Evolutionary conservation across 441 rosid species (phyloP).

Genomic region (Gossypium gossypioides): DNA sequence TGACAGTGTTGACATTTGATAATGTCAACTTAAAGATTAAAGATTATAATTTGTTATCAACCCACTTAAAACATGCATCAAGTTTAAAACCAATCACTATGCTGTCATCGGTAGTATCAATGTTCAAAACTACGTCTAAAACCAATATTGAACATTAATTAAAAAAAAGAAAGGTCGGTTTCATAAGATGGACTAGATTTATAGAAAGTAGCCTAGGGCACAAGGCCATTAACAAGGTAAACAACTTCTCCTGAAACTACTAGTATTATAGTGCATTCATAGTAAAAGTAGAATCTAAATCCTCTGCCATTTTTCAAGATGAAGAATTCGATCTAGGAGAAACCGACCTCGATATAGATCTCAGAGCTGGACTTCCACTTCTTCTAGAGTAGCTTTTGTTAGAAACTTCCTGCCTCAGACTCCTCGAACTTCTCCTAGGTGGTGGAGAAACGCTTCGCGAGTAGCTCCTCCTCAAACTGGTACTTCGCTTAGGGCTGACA

Average conservation of each 20-base stretch:
- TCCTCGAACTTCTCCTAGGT: constrained; percentile 20
- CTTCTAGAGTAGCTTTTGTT: constrained; percentile 25
- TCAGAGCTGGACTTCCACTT: constrained; percentile 39
- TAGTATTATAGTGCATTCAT: neutral
- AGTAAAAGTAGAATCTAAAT: neutral
- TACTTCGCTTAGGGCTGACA: constrained; percentile 21
- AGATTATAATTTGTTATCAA: too few relatives aligned
- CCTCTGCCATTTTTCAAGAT: neutral
- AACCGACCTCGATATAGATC: constrained; percentile 43
- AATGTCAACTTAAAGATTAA: too few relatives aligned
- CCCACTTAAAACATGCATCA: too few relatives aligned
- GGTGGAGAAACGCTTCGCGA: constrained; percentile 38
- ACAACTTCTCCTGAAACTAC: neutral
- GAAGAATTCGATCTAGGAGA: constrained; percentile 38
- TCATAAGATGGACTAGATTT: too few relatives aligned
- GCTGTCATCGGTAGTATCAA: too few relatives aligned
- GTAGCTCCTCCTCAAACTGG: constrained; percentile 23
- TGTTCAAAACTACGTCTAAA: too few relatives aligned
- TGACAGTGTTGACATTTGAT: too few relatives aligned
- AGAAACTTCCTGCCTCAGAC: constrained; percentile 5
- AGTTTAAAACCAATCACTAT: too few relatives aligned
- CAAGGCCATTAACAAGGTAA: neutral
- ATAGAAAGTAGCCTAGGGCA: too few relatives aligned
- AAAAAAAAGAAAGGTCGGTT: too few relatives aligned
- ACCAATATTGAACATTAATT: too few relatives aligned